Evolutionary conservation across 805 yeast species (phyloP).

Genomic region (Saccharomyces mikatae): DNA sequence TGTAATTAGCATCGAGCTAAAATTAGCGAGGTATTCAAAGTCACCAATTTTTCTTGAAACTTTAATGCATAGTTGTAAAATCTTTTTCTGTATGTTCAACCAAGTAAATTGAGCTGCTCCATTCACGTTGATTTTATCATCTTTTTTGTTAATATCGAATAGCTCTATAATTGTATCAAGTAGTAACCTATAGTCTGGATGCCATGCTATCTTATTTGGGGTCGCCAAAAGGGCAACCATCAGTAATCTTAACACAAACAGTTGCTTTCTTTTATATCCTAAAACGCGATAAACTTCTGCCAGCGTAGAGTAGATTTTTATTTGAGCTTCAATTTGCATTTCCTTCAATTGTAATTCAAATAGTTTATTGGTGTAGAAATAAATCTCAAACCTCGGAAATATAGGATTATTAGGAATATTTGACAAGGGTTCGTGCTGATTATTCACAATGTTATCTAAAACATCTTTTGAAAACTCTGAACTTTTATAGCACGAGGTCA

Average conservation of each 20-base stretch:
- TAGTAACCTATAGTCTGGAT: slow-evolving; percentile 34
- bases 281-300: slow-evolving; percentile 57
- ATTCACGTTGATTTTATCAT: slow-evolving; percentile 26
- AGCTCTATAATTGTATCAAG: slow-evolving; percentile 42
- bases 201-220: slow-evolving; percentile 17
- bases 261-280: slow-evolving; percentile 56
- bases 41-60: slow-evolving; percentile 49
- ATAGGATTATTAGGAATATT: slow-evolving; percentile 4
- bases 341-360: slow-evolving; percentile 38
- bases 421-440: background rate
- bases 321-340: slow-evolving; percentile 45
- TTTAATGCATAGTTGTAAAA: slow-evolving; percentile 43
- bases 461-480: slow-evolving; percentile 39
- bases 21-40: slow-evolving; percentile 34
- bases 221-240: slow-evolving; percentile 44
- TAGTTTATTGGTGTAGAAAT: slow-evolving; percentile 39
- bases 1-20: slow-evolving; percentile 48
- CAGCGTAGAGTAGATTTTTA: slow-evolving; percentile 55
- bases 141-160: slow-evolving; percentile 44
- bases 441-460: slow-evolving; percentile 39
- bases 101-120: slow-evolving; percentile 37
- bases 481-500: slow-evolving; percentile 44
- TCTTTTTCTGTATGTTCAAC: slow-evolving; percentile 48
- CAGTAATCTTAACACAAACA: slow-evolving; percentile 60
- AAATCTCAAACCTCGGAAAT: slow-evolving; percentile 38